Base-by-base conservation (phyloP, 805 yeast genomes). In the Pichia kluyveri region DNA sequence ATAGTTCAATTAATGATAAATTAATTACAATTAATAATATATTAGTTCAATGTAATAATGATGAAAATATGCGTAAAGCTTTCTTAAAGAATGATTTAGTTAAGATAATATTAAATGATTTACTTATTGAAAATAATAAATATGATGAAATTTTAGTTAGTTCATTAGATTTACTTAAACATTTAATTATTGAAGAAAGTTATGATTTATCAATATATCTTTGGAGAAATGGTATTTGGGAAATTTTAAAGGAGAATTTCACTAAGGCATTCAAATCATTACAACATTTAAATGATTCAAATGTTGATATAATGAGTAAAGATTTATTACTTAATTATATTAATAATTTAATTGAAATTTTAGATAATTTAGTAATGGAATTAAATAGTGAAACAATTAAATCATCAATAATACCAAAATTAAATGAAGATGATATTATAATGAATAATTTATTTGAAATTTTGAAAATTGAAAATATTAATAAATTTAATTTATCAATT, bases 141-240 rank as follows among this genome's bases (percentile, higher is more conserved):
- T 60, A 73, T 19, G 82, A 80, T 48, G 96, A 88, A 55, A 78
- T 87, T 41, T 83, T 86, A 18, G 84, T 85, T 19, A 95, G 85
- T 17, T 73, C 91, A 1, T 82, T 79, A 56, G 97, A 96, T 1
- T 69, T 91, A 26, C 67, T 93, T 53, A 76, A 96, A 61, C 88
- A 85, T 60, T 60, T 91, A 48, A 82, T 84, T 3, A 71, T 87
- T 46, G 96, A 87, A 59, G 96, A 89, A 65, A 97, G 96, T 19
- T 82, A 86, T 56, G 95, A 87, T 53, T 75, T 87, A 37, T 79
- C 88, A 28, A 76, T 78, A 19, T 79, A 77, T 61, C 62, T 86
- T 46, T 84, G 95, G 86, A 77, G 97, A 60, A 79, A 80, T 17
- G 80, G 84, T 52, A 79, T 91, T 40, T 82, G 96, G 85, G 70